Evolutionary conservation across 192 early-diverging fungal genomes (phyloP).

Genomic region (Pilobolus umbonatus): DNA sequence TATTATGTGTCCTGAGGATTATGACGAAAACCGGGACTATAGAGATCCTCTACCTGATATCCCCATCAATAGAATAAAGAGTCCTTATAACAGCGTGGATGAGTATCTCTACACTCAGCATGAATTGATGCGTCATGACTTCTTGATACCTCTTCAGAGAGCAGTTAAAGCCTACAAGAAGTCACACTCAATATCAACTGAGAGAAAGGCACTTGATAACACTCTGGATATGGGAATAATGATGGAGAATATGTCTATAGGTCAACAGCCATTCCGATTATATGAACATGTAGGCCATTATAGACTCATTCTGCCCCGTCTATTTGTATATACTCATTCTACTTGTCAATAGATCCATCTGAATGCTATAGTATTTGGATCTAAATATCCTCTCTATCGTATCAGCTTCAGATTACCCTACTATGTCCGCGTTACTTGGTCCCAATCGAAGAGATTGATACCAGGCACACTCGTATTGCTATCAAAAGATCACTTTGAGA

Average conservation of each 20-base stretch:
- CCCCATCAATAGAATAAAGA: constrained; percentile 39
- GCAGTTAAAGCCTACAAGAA: constrained; percentile 32
- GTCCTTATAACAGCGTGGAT: constrained; percentile 39
- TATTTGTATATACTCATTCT: not conserved
- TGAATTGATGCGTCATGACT: constrained; percentile 49
- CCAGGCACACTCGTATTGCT: constrained; percentile 51
- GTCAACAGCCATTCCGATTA: constrained; percentile 10
- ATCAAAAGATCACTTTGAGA: constrained; percentile 44
- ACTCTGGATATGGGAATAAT: not conserved
- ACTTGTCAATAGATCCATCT: constrained; percentile 35
- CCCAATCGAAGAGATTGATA: constrained; percentile 46
- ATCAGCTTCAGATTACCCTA: constrained; percentile 42
- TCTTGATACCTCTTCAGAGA: constrained; percentile 41
- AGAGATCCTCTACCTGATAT: constrained; percentile 29
- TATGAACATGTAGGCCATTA: constrained; percentile 29
- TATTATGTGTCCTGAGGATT: constrained; percentile 8
- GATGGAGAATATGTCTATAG: not conserved
- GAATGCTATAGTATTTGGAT: constrained; percentile 39
- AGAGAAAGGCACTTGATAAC: not conserved
- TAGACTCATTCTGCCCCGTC: too few relatives aligned
- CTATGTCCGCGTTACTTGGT: constrained; percentile 42
- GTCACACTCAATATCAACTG: not conserved
- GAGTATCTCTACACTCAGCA: constrained; percentile 51
- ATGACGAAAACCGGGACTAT: not conserved
- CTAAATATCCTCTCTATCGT: constrained; percentile 37